Evolutionary conservation across 768 basidiomycete genomes (phyloP), one percentile per base, ranked within the genome.

Genomic region (Mycena leptocephala): DNA sequence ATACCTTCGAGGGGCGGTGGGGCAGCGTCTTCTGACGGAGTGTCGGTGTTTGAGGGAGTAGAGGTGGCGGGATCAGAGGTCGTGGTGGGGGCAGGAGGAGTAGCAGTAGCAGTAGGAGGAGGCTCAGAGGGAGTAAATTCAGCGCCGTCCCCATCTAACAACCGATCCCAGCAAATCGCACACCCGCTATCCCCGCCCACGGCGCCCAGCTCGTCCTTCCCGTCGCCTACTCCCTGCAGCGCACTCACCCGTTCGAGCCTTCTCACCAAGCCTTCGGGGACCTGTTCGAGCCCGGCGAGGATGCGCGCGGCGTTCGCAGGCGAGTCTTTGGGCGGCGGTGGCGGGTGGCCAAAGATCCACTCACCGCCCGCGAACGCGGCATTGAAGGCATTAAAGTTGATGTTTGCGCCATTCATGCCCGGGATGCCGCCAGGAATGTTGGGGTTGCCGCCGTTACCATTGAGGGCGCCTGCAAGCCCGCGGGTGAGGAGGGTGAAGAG

Each of bases 111-210:
- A n/a, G 37, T 16, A 63, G 24, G 37, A 20, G 24, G 24, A 13
- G 13, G 37, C 16, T n/a, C 32, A 20, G 71, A 59, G 59, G 55
- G 56, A 32, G 72, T 70, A 71, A 80, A 81, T 58, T 79, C 80
- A 41, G 81, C 78, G 77, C 90, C 81, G 72, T 90, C 86, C 79
- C 87, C 78, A 78, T 90, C 88, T 67, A 95, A 82, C 24, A 95
- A 79, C 37, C 85, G 86, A 78, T 95, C 95, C 94, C 93, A 95
- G 81, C 95, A 96, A 56, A 95, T 91, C 2, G 95, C 94, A 80
- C 95, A 95, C 18, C 90, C 88, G 13, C 85, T 83, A 75, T 89
- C 89, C 0, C 86, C 83, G 26, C 80, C 85, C 9, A 79, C 79
- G 11, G 71, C 81, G 5, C 80, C 80, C 3, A 83, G 82, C 5